Evolutionary conservation across 805 yeast species (phyloP), one percentile per base, ranked within the genome.

Genomic region (Candida suzukii): DNA sequence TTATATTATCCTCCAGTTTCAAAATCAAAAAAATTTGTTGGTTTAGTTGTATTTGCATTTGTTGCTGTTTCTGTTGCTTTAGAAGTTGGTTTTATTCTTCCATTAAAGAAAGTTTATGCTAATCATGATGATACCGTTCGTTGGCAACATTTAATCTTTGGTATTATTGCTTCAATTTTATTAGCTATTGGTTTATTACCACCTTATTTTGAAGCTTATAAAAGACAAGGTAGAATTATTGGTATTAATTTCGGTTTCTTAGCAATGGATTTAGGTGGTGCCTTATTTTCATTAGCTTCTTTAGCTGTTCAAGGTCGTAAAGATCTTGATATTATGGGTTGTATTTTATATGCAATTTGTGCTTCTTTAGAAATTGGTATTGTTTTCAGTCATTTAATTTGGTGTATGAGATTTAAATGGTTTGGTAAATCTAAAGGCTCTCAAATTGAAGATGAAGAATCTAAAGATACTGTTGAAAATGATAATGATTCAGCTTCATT

Each of bases 361-460:
- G 77, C 88, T 3, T 76, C 61, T 1, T 55, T 88, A 58, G 97
- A 90, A 54, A 40, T 81, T 2, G 97, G 96, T 0, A 84, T 90
- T 13, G 76, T 84, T 50, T 25, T 65, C 0, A 76, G 87, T 38
- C 96, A 88, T 42, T 49, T 71, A 9, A 64, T 83, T 13, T 88
- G 96, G 96, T 66, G 69, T 51, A 45, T 74, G 36, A 57, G 80
- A 49, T 64, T 71, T 49, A 60, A 47, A 37, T 42, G 48, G 44
- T 46, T 57, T 16, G 40, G 42, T 24, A 40, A 24, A 20, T 19
- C 33, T 6, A 36, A 36, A 3, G 45, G 36, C 13, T 10, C 30
- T 16, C 34, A 24, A 5, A 26, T 19, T 17, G 34, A 35, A 9
- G 45, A 38, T 31, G 22, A 28, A 13, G 45, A 45, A 20, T 3